These are phyloP conservation scores for Porcisia hertigi DNA, from an alignment of 208 protist genomes.

Conservation along the genomic window DNA sequence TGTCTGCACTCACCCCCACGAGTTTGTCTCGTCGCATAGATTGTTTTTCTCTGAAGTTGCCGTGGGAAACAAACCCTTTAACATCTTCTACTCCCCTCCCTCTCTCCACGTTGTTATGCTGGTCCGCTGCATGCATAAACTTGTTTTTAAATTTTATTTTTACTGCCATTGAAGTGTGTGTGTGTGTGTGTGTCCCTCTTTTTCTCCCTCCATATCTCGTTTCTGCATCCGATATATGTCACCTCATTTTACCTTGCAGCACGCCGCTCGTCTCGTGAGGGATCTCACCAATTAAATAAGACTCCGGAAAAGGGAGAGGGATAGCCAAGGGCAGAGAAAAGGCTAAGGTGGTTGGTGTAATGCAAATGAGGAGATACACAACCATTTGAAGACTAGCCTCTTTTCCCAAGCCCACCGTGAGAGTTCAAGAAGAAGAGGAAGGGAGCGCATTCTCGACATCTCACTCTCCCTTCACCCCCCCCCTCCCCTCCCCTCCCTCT, in stretches of 20 bases:
- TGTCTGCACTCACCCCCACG: neutral
- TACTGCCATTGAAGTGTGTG: neutral
- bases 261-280: neutral
- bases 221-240: neutral
- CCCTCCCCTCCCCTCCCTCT: too few species aligned
- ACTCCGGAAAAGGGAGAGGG: neutral
- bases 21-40: neutral
- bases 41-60: neutral
- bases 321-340: neutral
- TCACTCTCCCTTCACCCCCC: neutral
- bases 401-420: neutral
- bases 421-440: neutral
- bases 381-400: neutral
- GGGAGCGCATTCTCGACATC: neutral
- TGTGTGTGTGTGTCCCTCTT: neutral
- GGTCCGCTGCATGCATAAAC: neutral
- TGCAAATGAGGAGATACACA: neutral
- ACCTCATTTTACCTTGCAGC: neutral
- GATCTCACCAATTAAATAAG: neutral
- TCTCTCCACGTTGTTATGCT: neutral
- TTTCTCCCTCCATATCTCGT: neutral
- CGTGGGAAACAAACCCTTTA: neutral
- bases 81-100: too few species aligned
- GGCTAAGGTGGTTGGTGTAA: too few species aligned
- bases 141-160: neutral